Conservation (phyloP, 192 early-diverging fungal genomes). For the Entomortierella chlamydospora region DNA sequence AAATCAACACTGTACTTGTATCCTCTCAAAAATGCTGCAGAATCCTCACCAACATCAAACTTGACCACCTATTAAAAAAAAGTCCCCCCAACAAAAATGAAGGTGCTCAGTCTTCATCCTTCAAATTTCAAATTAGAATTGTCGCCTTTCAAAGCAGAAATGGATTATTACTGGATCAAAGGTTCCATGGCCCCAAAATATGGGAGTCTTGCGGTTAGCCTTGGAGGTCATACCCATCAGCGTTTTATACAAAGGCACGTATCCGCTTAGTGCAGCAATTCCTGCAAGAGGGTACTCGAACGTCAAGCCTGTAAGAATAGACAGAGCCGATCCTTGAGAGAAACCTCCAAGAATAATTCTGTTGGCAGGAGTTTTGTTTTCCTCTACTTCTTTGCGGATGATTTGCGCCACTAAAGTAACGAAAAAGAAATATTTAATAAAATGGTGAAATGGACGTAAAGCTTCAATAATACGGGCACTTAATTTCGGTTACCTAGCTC, state of each 20-base stretch:
- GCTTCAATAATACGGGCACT: background rate
- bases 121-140: too few relatives aligned
- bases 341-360: slow-evolving; percentile 96
- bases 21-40: slow-evolving; percentile 68
- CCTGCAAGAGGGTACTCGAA: slow-evolving; percentile 68
- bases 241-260: slow-evolving; percentile 71
- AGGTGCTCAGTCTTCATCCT: too few relatives aligned
- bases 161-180: slow-evolving; percentile 72
- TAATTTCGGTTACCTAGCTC: slow-evolving; percentile 50
- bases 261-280: slow-evolving; percentile 74
- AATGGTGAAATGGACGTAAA: background rate
- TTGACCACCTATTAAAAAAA: slow-evolving; percentile 69
- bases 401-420: slow-evolving; percentile 27
- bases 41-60: slow-evolving; percentile 78
- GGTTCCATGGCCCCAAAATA: slow-evolving; percentile 89
- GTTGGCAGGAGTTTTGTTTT: slow-evolving; percentile 75
- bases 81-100: too few relatives aligned
- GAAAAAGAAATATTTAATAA: background rate
- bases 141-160: too few relatives aligned
- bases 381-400: slow-evolving; percentile 79
- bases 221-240: slow-evolving; percentile 65
- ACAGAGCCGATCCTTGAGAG: slow-evolving; percentile 89
- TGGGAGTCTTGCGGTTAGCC: slow-evolving; percentile 76
- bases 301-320: slow-evolving; percentile 77
- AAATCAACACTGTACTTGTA: slow-evolving; percentile 76